Evolutionary conservation across 2,329 filamentous ascomycete species (phyloP), one percentile per base, ranked within the genome.

Genomic region (Zopfia rhizophila): DNA sequence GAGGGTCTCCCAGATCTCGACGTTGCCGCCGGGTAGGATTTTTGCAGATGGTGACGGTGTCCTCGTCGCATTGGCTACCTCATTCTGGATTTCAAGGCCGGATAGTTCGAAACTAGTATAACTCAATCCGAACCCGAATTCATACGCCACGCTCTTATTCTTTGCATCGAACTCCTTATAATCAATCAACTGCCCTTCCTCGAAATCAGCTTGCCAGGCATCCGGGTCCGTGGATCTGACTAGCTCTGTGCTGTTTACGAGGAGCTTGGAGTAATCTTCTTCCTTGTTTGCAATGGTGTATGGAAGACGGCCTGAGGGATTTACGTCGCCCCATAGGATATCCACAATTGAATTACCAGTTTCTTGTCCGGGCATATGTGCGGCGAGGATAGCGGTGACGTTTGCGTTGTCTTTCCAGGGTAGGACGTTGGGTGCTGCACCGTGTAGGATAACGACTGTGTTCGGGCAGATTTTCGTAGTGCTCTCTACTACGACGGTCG

Each of bases 1-100:
- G n/a, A 85, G 55, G 6, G 68, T 69, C 6, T 78, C 74, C 75
- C 78, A 85, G 17, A 86, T 75, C 14, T 79, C 78, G 1, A 76
- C 65, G 56, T 82, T 78, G 1, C 83, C 83, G n/a, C 83, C 83
- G 46, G 61, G 68, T 7, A 51, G 22, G 24, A 63, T 55, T 7
- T 56, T 52, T 3, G 57, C 57, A 11, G 41, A 37, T 3, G 46
- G 30, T 23, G 50, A 52, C 1, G 61, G 61, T 4, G 47, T 53
- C 5, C 55, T 53, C 5, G 58, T 49, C 8, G 33, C 43, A 24
- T 59, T 61, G 16, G 41, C 5, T 0, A 31, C 41, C 5, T 31
- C 19, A 16, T 57, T 44, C 6, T 55, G 31, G 31, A 60, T 51
- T 1, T 51, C 24, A 25, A 66, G 25, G 29, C 59, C 44, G 12